Conservation (phyloP, 192 early-diverging fungal species). For the Coemansia sp. region DNA sequence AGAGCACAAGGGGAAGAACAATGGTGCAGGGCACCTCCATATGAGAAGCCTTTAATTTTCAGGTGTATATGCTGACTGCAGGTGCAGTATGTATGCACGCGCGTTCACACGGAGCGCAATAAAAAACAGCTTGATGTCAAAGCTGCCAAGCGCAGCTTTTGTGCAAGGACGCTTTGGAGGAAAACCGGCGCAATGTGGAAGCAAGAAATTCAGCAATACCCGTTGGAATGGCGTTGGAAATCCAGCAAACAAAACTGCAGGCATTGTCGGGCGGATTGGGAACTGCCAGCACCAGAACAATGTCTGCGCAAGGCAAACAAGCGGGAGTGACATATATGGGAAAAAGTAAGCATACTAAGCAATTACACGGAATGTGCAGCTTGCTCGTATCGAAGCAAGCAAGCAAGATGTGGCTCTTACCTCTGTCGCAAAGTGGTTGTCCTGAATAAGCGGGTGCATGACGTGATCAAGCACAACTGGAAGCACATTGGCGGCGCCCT, state of each 20-base stretch:
- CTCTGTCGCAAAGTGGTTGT: conserved; percentile 76
- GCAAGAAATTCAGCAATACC: too few relatives aligned
- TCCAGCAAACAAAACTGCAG: background rate
- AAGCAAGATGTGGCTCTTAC: conserved; percentile 47
- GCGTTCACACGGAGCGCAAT: background rate
- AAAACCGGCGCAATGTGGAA: background rate
- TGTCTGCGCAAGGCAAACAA: background rate
- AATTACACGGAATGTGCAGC: background rate
- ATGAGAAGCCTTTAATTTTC: background rate
- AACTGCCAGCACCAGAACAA: background rate
- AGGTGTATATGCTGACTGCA: background rate
- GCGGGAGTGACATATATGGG: conserved; percentile 1
- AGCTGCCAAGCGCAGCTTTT: background rate
- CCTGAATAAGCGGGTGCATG: conserved; percentile 68
- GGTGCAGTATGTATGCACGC: background rate
- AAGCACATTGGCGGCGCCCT: conserved; percentile 71
- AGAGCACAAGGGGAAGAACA: background rate
- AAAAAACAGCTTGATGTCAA: background rate
- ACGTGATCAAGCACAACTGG: conserved; percentile 83
- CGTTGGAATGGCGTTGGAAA: background rate
- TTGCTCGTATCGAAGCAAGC: background rate
- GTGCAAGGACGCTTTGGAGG: background rate
- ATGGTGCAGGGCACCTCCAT: background rate
- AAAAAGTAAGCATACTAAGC: conserved; percentile 5
- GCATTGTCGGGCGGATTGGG: background rate